A percentile compares a stretch with the other conserved stretches of the same genome.
Evolutionary conservation across 2,329 filamentous ascomycete genomes (phyloP).

Genomic region (Zelopaecilomyces penicillatus): DNA sequence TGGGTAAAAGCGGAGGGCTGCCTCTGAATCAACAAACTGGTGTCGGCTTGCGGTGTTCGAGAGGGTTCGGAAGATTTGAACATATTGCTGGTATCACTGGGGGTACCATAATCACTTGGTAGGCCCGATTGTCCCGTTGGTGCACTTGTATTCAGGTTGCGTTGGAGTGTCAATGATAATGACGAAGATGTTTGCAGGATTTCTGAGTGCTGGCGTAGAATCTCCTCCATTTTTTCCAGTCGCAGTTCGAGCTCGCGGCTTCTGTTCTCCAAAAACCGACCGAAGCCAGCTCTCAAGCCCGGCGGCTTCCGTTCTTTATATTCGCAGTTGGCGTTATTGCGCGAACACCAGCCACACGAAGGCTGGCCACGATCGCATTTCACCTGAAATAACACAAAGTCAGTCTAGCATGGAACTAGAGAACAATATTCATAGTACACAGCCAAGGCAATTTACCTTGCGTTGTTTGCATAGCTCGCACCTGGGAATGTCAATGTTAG

Average conservation of each 20-base stretch:
- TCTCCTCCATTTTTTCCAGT: constrained; percentile 58
- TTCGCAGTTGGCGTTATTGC: constrained; percentile 55
- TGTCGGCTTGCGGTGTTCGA: constrained; percentile 48
- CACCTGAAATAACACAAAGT: constrained; percentile 37
- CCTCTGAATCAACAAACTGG: constrained; percentile 35
- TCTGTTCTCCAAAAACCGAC: constrained; percentile 63
- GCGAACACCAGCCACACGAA: constrained; percentile 59
- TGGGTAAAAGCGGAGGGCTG: neutral
- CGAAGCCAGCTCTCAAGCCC: constrained; percentile 58
- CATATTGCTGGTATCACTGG: constrained; percentile 38
- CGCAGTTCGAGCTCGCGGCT: constrained; percentile 15
- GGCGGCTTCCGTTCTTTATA: constrained; percentile 64
- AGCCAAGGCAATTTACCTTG: constrained; percentile 47
- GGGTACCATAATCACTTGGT: constrained; percentile 48
- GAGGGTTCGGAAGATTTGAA: constrained; percentile 43
- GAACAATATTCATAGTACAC: too few relatives aligned
- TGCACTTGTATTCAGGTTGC: constrained; percentile 29
- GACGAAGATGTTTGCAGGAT: constrained; percentile 52
- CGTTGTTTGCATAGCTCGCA: constrained; percentile 74
- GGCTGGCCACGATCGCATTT: constrained; percentile 72
- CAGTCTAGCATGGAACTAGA: constrained; percentile 1
- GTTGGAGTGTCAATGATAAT: neutral
- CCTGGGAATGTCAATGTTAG: constrained; percentile 27
- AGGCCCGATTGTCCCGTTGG: constrained; percentile 43
- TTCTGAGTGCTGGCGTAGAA: constrained; percentile 56